Base-by-base conservation (phyloP, 768 basidiomycete species). In the Chalciporus pseudorubinellus region DNA sequence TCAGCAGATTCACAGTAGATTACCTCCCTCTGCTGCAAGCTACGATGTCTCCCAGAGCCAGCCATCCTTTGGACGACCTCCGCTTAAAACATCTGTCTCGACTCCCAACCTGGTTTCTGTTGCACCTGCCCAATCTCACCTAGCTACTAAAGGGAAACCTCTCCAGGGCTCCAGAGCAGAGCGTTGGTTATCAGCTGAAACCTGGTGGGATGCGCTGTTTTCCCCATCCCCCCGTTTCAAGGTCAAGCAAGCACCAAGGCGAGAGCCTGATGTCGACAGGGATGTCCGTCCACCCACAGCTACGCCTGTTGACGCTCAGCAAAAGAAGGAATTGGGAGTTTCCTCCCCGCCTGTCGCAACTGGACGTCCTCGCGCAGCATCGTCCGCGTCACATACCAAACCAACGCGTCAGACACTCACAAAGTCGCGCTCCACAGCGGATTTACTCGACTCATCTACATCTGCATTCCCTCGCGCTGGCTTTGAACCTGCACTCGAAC, bases 141-240 rank as follows among this genome's bases (percentile, higher is more conserved):
- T 59, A 3, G 5, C 47, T 14, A 19, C 50, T 26, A 67, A 62
- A 51, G 57, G 60, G 59, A 55, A 59, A 24, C 59, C 57, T n/a
- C 53, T 48, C 1, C 50, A 50, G 43, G 54, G 65, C 38, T 56
- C 70, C 21, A 81, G 75, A 59, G 72, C 72, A 12, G 83, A 87
- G 26, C 73, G 82, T 6, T 89, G 85, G 86, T 60, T 89, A 2
- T 80, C 83, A 3, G 80, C 87, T 0, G 87, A 90, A 69, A 83
- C 84, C 16, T 89, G 88, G 87, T 92, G 89, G 67, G 87, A 91
- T 56, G 88, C 87, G 0, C 60, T 91, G 9, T 66, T 91, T 21
- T 84, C 90, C 50, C 89, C 89, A 3, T 79, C 87, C 1, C 89
- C 89, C 12, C 75, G 87, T 45, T 78, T 92, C 59, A 81, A 78